These are phyloP conservation scores for Zychaea mexicana DNA, from an alignment of 371 early-diverging fungal species.

Conservation along the genomic window DNA sequence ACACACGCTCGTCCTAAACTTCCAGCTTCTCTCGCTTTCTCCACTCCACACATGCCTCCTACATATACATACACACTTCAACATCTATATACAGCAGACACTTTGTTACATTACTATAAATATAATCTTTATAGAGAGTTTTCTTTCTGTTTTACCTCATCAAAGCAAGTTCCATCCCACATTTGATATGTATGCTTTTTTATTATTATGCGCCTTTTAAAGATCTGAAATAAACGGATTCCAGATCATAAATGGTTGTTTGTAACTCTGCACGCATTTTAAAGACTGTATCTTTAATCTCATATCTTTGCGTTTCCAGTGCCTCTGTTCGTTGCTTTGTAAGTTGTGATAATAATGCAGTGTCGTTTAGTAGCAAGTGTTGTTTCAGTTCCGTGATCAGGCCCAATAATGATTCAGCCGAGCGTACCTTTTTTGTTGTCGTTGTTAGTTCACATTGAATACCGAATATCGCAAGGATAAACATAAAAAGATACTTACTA, in stretches of 20 bases:
- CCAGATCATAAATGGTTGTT: slow-evolving; percentile 44
- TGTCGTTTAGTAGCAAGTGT: slow-evolving; percentile 67
- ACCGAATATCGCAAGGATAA: neutral
- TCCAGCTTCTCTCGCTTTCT: neutral
- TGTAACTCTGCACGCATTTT: slow-evolving; percentile 35
- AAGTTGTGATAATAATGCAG: slow-evolving; percentile 60
- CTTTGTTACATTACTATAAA: slow-evolving; percentile 7
- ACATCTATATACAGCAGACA: neutral
- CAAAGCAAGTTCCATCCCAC: neutral
- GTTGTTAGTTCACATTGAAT: neutral
- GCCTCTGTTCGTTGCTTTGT: slow-evolving; percentile 29
- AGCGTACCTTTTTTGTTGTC: slow-evolving; percentile 45
- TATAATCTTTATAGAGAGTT: neutral
- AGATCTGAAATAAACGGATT: slow-evolving; percentile 45
- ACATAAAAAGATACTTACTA: slow-evolving; percentile 42
- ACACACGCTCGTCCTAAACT: no score
- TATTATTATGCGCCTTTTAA: slow-evolving; percentile 21
- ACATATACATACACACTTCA: neutral
- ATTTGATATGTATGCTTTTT: neutral
- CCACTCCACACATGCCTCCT: neutral
- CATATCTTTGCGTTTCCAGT: slow-evolving; percentile 28
- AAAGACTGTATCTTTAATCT: slow-evolving; percentile 32
- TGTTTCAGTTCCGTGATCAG: slow-evolving; percentile 72
- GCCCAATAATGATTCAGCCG: slow-evolving; percentile 65
- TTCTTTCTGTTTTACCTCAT: neutral